Conservation (phyloP, 177 flowering plant genomes). For the Vitis hybrid region DNA sequence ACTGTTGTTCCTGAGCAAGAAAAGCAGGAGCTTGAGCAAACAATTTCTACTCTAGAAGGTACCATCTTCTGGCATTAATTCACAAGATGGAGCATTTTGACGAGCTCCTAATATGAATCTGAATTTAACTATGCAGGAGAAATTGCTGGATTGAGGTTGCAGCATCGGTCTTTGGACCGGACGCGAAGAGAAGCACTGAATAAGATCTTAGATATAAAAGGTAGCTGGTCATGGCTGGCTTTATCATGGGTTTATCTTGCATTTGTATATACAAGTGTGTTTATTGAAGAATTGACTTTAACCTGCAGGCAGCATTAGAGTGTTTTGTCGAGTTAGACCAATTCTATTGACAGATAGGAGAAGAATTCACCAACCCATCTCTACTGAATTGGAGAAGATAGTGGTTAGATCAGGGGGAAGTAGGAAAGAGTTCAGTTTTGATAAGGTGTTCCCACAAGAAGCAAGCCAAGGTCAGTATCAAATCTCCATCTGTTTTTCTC, state of each 20-base stretch:
- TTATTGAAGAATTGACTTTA: constrained; percentile 6
- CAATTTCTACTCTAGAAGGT: constrained; percentile 57
- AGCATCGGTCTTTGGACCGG: constrained; percentile 45
- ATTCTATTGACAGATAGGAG: constrained; percentile 34
- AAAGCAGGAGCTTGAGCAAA: constrained; percentile 47
- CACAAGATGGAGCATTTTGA: background rate
- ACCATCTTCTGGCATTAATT: background rate
- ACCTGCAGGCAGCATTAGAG: constrained; percentile 71
- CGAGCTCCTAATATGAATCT: background rate
- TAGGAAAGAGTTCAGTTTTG: constrained; percentile 64
- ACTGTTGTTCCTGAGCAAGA: constrained; percentile 65
- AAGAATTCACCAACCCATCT: constrained; percentile 42
- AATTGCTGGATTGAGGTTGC: constrained; percentile 43
- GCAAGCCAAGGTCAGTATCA: constrained; percentile 59
- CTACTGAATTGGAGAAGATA: constrained; percentile 46
- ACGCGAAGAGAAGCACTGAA: constrained; percentile 63
- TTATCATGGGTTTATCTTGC: background rate
- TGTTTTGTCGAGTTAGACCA: constrained; percentile 77
- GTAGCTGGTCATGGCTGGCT: constrained; percentile 23
- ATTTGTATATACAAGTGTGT: background rate
- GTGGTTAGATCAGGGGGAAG: constrained; percentile 44
- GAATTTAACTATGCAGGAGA: constrained; percentile 45
- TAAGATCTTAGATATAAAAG: constrained; percentile 74
- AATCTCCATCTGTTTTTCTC: background rate
- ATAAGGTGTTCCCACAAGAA: constrained; percentile 62